Conservation (phyloP, 495 filamentous ascomycete species). For the Cenococcum geophilum region DNA sequence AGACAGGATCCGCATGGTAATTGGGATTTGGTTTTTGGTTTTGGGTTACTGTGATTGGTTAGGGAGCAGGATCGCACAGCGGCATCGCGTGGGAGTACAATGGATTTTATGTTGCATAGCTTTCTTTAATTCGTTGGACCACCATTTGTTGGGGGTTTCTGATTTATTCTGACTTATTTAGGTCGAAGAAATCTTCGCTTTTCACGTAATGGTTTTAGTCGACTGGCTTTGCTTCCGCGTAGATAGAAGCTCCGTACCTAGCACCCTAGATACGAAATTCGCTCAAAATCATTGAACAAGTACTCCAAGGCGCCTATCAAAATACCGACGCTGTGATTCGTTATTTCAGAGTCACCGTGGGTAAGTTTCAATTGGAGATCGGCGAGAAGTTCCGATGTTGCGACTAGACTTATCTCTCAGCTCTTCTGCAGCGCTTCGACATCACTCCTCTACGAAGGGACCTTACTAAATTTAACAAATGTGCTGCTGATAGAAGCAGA, state of each 20-base stretch:
- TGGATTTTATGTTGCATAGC: not conserved
- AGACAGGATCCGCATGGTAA: not conserved
- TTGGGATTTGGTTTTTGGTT: not conserved
- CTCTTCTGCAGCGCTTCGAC: conserved; percentile 4
- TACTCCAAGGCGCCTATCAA: no score
- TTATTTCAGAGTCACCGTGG: not conserved
- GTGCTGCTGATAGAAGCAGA: conserved; percentile 3
- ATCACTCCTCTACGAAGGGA: conserved; percentile 5
- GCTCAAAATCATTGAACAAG: not conserved
- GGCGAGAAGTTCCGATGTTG: not conserved
- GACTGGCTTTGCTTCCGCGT: not conserved
- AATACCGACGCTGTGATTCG: not conserved
- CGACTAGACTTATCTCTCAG: not conserved
- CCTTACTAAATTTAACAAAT: not conserved
- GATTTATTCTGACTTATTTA: no score
- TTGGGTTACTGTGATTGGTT: not conserved
- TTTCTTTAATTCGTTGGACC: not conserved
- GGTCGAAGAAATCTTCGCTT: no score
- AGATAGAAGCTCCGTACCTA: not conserved
- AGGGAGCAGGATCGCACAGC: not conserved
- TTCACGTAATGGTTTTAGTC: not conserved
- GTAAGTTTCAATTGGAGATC: conserved; percentile 2
- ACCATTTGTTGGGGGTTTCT: no score
- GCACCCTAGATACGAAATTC: not conserved
- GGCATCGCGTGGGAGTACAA: not conserved